These are phyloP conservation scores for Botrytis paeoniae DNA, from an alignment of 2,329 filamentous ascomycete genomes.

Conservation along the genomic window DNA sequence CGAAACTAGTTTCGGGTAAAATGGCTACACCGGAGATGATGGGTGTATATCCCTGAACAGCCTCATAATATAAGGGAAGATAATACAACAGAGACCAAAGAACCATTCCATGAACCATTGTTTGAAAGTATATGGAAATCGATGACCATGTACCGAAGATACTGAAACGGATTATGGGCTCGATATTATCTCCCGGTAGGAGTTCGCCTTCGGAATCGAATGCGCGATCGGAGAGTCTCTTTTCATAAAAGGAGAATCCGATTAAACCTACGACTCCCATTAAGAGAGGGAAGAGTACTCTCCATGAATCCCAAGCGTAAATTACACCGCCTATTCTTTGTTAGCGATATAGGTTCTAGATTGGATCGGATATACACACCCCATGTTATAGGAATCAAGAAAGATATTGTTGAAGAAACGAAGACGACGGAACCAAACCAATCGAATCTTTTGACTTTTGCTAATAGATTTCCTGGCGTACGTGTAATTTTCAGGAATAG, in stretches of 20 bases:
- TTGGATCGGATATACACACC: conserved; percentile 34
- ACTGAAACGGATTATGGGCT: conserved; percentile 42
- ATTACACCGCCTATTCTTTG: conserved; percentile 50
- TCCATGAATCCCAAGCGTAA: conserved; percentile 62
- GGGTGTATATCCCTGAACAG: conserved; percentile 52
- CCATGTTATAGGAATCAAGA: conserved; percentile 62
- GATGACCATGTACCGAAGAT: conserved; percentile 49
- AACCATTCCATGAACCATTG: conserved; percentile 56
- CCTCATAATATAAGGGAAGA: conserved; percentile 50
- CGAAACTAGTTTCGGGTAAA: conserved; percentile 60
- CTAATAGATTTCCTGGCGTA: conserved; percentile 25
- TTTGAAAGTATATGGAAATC: conserved; percentile 49
- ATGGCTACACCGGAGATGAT: conserved; percentile 54
- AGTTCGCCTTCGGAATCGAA: conserved; percentile 30
- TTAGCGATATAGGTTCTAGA: background rate
- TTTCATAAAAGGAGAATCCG: conserved; percentile 54
- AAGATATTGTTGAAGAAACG: conserved; percentile 53
- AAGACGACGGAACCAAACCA: conserved; percentile 62
- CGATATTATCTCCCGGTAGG: conserved; percentile 28
- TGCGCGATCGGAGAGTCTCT: conserved; percentile 28
- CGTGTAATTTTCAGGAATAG: conserved; percentile 34
- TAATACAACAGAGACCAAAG: conserved; percentile 56
- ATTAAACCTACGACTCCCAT: conserved; percentile 52
- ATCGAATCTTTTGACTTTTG: conserved; percentile 52
- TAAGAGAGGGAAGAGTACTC: conserved; percentile 59